phyloP scores from a whole-genome alignment of 2,329 filamentous ascomycete species.

The Alternaria longipes region DNA sequence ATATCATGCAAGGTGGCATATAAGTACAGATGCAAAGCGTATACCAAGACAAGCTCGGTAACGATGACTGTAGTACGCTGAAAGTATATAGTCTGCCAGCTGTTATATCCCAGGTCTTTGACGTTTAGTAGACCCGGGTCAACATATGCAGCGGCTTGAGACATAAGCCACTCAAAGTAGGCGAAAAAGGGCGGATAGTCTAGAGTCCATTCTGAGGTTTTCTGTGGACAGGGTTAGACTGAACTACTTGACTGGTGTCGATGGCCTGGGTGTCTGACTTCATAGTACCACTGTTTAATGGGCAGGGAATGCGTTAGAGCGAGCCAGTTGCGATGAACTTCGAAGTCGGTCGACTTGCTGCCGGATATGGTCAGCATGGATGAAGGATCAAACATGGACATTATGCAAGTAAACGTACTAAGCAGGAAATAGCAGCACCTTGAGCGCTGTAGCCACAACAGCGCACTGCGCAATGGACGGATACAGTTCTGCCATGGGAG shows the following conservation, averaged over 20 bases:
- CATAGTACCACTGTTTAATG: constrained; percentile 90
- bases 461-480: constrained; percentile 91
- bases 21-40: constrained; percentile 76
- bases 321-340: constrained; percentile 98
- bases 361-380: constrained; percentile 37
- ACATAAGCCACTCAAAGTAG: constrained; percentile 93
- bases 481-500: constrained; percentile 77
- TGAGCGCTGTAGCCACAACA: constrained; percentile 85
- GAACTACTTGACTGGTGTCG: background rate
- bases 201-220: constrained; percentile 98
- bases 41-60: constrained; percentile 84
- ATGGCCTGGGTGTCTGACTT: constrained; percentile 59
- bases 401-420: constrained; percentile 72
- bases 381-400: constrained; percentile 1
- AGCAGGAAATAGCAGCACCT: constrained; percentile 89
- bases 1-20: constrained; percentile 1
- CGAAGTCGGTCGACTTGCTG: constrained; percentile 98
- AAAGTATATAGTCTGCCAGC: constrained; percentile 94
- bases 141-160: constrained; percentile 77
- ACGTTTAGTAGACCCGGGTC: constrained; percentile 86
- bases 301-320: constrained; percentile 92
- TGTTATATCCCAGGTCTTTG: constrained; percentile 83
- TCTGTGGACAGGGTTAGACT: constrained; percentile 54
- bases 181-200: constrained; percentile 99
- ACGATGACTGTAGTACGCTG: constrained; percentile 87